Evolutionary conservation across 2,329 filamentous ascomycete species (phyloP), one percentile per base, ranked within the genome.

Genomic region (Talaromyces sp.): DNA sequence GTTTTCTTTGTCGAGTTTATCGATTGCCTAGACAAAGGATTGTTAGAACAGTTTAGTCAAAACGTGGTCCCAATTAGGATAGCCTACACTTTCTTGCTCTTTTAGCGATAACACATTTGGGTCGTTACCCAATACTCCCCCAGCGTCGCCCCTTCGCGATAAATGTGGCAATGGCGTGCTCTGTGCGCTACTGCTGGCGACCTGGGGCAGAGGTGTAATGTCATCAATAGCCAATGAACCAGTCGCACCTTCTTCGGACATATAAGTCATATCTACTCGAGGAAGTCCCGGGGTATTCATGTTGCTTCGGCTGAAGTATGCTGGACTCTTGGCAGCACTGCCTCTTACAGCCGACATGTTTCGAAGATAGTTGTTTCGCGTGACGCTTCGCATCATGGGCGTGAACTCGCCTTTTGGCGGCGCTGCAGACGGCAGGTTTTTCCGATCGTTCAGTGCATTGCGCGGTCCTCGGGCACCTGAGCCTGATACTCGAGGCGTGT

Each of bases 1-100:
- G 71, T 99, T 99, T 71, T 98, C 95, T 79, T 99, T 99, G 72
- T 97, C 92, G 68, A 99, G 93, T 71, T 90, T 90, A 77, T 97
- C 91, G 67, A 99, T 93, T 66, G 86, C 85, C 81, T 85, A 63
- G 21, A 21, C 1, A 32, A 51, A 26, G 32, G 10, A 27, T 57
- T 35, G 24, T 38, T 32, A 57, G 43, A 50, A 14, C 14, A 11
- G 43, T 14, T 50, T 17, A 5, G 13, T 29, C 27, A 17, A 27
- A 17, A 29, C 8, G 1, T 4, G 19, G 5, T 35, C 50, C 27
- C 43, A 5, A n/a, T 21, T 5, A 41, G 24, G 17, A 10, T 10
- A 56, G 73, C 79, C 62, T 69, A 95, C 89, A 67, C 91, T 92
- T 76, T 98, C 95, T 75, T 99, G 95, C 72, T 99, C 95, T 63